These are phyloP conservation scores for Fusarium lyarnte DNA, from an alignment of 2,329 filamentous ascomycete genomes.

Conservation along the genomic window DNA sequence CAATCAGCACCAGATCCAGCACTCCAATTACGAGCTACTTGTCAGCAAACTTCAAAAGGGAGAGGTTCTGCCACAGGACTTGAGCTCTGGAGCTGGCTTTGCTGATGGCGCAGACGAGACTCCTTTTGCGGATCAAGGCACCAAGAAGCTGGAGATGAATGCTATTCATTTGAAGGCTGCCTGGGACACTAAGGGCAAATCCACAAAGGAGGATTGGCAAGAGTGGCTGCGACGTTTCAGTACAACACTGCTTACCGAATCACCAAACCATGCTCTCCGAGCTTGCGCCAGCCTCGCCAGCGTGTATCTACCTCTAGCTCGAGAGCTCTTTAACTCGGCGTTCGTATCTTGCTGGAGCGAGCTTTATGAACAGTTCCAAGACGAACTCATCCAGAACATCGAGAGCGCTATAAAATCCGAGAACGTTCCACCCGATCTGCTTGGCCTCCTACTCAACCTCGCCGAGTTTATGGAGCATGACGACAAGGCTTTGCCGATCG, in stretches of 20 bases:
- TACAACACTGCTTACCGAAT: constrained; percentile 93
- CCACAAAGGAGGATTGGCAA: constrained; percentile 98
- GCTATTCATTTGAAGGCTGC: constrained; percentile 96
- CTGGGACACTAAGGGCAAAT: constrained; percentile 97
- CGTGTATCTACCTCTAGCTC: constrained; percentile 89
- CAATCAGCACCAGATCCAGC: constrained; percentile 80
- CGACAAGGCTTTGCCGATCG: constrained; percentile 96
- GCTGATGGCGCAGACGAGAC: constrained; percentile 81
- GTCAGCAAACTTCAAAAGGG: constrained; percentile 94
- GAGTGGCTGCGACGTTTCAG: constrained; percentile 98
- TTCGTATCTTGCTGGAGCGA: constrained; percentile 99
- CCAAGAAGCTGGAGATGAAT: constrained; percentile 96
- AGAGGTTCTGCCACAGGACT: constrained; percentile 92
- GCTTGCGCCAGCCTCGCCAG: constrained; percentile 93
- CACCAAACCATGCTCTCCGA: constrained; percentile 91
- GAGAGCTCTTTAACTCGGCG: constrained; percentile 96
- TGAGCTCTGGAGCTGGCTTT: constrained; percentile 87
- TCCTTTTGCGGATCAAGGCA: constrained; percentile 82
- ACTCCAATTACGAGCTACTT: constrained; percentile 91
- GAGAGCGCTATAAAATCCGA: constrained; percentile 95
- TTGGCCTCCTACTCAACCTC: constrained; percentile 92
- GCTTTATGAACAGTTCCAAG: constrained; percentile 94
- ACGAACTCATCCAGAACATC: constrained; percentile 94
- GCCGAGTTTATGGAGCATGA: constrained; percentile 99
- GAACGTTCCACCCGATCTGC: constrained; percentile 93